phyloP scores from a whole-genome alignment of 805 yeast species.

The Ogataea haglerorum region DNA sequence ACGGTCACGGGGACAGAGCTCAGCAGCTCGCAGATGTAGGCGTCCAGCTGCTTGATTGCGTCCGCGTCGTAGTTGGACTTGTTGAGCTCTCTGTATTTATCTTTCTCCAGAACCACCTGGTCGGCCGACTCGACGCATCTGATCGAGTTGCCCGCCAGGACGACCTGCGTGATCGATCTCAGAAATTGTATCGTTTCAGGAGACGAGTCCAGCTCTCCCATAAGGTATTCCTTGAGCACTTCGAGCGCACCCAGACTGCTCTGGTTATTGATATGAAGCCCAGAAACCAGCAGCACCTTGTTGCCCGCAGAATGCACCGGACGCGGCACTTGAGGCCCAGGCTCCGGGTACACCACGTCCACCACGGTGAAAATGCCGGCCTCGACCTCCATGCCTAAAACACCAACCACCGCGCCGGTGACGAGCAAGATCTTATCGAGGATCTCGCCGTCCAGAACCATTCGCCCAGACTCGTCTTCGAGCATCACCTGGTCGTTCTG shows the following conservation, averaged over 20 bases:
- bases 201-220: constrained; percentile 55
- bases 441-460: constrained; percentile 63
- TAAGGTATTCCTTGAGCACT: constrained; percentile 62
- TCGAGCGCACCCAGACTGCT: constrained; percentile 47
- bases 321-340: constrained; percentile 51
- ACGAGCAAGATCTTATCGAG: constrained; percentile 62
- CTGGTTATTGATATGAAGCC: constrained; percentile 52
- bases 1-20: constrained; percentile 64
- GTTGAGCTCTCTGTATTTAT: constrained; percentile 49
- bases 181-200: constrained; percentile 17
- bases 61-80: constrained; percentile 48
- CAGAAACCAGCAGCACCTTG: constrained; percentile 73
- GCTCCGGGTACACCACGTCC: constrained; percentile 71
- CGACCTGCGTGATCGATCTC: constrained; percentile 41
- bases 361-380: constrained; percentile 83
- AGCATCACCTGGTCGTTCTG: constrained; percentile 61
- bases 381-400: constrained; percentile 78
- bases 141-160: constrained; percentile 71
- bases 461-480: constrained; percentile 92
- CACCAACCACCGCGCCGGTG: constrained; percentile 86
- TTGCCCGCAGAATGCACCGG: constrained; percentile 25
- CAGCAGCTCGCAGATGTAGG: constrained; percentile 53
- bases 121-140: constrained; percentile 23
- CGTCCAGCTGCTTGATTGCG: constrained; percentile 55
- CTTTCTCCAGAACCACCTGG: constrained; percentile 28